Evolutionary conservation across 768 basidiomycete genomes (phyloP), one percentile per base, ranked within the genome.

Genomic region (Lentinula sp.): DNA sequence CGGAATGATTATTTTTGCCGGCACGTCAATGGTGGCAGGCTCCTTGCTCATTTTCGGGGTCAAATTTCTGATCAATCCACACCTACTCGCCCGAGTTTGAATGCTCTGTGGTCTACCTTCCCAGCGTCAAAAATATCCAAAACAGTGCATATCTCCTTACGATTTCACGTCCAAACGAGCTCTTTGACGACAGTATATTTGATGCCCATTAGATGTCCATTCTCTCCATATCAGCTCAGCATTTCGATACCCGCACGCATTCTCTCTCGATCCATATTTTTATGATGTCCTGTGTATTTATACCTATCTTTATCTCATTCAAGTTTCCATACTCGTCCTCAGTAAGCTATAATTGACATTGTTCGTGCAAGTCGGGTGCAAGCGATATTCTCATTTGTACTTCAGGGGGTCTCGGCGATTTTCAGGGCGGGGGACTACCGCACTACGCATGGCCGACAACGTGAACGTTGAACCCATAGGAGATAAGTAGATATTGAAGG

Each of bases 1-100:
- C 0, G 78, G 79, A 37, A 77, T 86, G 73, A 85, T 86, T 61
- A 68, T 79, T 18, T 83, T 88, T 64, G 79, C 86, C 5, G 88
- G 88, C 34, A 71, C 78, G 46, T 80, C 82, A 21, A 73, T 86
- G 61, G 71, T 89, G 59, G 69, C 78, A 31, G 88, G 88, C 8
- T 87, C 88, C 4, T 60, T 82, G 28, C 75, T 86, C 64, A 75
- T 88, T 59, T 68, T 86, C 9, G 71, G 73, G 37, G 78, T 85
- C 18, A 82, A 75, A 67, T 61, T 84, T 32, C 74, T 70, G 57
- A 75, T 84, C 46, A 71, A 84, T 64, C 65, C 69, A 28, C 70
- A 71, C 10, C 52, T 84, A 45, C 65, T 80, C 11, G 78, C 76
- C 48, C 75, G 75, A 39, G 82, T 86, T 32, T 87, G 59, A 60